Conservation (phyloP, 495 filamentous ascomycete species). For the Extremus antarcticus region DNA sequence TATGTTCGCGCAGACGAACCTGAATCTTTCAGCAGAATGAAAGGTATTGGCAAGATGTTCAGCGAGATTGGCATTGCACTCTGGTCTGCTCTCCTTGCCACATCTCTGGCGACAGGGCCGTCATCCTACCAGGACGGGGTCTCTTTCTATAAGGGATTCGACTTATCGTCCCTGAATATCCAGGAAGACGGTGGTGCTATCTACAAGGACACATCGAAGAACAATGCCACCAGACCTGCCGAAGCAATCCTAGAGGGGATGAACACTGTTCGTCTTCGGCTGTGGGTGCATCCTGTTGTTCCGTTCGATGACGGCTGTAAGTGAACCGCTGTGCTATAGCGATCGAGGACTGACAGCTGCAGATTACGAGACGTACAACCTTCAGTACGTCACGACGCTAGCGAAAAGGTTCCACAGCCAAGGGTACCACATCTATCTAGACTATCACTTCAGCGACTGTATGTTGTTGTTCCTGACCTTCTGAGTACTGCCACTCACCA, state of each 20-base stretch:
- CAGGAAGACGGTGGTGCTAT: slow-evolving; percentile 28
- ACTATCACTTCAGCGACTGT: slow-evolving; percentile 10
- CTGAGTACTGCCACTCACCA: too few species aligned
- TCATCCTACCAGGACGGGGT: background rate
- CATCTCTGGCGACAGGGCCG: background rate
- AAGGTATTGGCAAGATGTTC: too few species aligned
- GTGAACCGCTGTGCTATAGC: background rate
- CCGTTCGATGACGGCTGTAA: slow-evolving; percentile 11
- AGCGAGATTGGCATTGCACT: too few species aligned
- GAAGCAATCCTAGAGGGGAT: slow-evolving; percentile 36
- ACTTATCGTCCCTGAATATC: slow-evolving; percentile 30
- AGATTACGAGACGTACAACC: slow-evolving; percentile 22
- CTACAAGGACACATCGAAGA: slow-evolving; percentile 29
- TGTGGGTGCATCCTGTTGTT: slow-evolving; percentile 13
- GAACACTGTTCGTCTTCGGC: slow-evolving; percentile 31
- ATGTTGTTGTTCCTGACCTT: too few species aligned
- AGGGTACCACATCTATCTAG: slow-evolving; percentile 28
- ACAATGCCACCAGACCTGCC: slow-evolving; percentile 28
- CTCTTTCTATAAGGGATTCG: slow-evolving; percentile 33
- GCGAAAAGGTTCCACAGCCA: slow-evolving; percentile 28
- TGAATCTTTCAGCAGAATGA: background rate
- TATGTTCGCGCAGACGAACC: too few species aligned
- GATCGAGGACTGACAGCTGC: background rate
- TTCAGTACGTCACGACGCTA: slow-evolving; percentile 23
- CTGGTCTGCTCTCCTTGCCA: background rate